These are phyloP conservation scores for Clitopilus hobsonii DNA, from an alignment of 768 basidiomycete species.

Conservation along the genomic window DNA sequence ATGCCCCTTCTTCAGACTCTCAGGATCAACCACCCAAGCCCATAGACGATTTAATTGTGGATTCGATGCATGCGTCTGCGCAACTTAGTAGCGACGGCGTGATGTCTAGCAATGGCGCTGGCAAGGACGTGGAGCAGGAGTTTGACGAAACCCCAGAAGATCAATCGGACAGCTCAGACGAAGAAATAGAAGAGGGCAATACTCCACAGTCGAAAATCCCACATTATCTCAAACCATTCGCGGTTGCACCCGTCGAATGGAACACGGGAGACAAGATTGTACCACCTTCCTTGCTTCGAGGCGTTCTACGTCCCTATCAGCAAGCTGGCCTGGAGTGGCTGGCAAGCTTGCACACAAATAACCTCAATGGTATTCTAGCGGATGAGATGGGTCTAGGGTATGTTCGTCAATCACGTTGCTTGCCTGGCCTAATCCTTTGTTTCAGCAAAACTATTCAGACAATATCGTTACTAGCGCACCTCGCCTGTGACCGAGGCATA, in stretches of 20 bases:
- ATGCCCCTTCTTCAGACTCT: too few species aligned
- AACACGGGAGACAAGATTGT: conserved; percentile 51
- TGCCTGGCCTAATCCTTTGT: conserved; percentile 1
- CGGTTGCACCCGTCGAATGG: conserved; percentile 71
- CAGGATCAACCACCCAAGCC: too few species aligned
- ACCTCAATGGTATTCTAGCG: conserved; percentile 79
- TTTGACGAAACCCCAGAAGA: not conserved
- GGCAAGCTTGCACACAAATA: conserved; percentile 77
- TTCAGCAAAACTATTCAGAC: conserved; percentile 93
- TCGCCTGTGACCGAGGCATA: conserved; percentile 86
- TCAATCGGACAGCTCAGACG: conserved; percentile 5
- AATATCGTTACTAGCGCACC: conserved; percentile 87
- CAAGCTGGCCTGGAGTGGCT: conserved; percentile 94
- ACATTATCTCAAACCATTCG: conserved; percentile 61
- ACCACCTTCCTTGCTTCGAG: conserved; percentile 76
- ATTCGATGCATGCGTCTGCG: too few species aligned
- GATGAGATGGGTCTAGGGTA: conserved; percentile 97
- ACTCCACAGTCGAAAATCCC: conserved; percentile 25
- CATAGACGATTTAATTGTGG: too few species aligned
- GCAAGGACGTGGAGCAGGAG: too few species aligned
- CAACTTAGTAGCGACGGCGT: too few species aligned
- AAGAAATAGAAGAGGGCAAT: conserved; percentile 10
- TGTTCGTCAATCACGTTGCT: conserved; percentile 18
- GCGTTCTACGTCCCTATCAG: conserved; percentile 88
- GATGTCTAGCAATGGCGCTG: too few species aligned